phyloP scores from a whole-genome alignment of 2,329 filamentous ascomycete species.

The Monilinia polystroma region DNA sequence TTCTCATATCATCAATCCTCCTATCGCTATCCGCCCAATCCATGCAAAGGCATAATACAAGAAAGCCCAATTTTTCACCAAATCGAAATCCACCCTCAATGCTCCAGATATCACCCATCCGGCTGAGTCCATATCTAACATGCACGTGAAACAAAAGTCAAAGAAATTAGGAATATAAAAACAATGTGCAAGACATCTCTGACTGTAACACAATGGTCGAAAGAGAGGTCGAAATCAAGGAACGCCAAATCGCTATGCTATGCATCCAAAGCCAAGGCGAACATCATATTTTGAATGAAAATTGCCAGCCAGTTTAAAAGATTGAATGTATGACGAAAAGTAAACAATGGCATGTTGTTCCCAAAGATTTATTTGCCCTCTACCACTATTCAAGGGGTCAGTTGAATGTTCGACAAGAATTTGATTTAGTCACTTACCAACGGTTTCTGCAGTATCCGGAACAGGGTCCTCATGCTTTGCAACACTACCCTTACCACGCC shows the following conservation, averaged over 20 bases:
- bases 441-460: constrained; percentile 18
- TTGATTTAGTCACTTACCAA: constrained; percentile 1
- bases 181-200: background rate
- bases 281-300: constrained; percentile 10
- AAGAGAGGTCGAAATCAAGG: constrained; percentile 4
- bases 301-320: constrained; percentile 3
- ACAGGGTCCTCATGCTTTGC: constrained; percentile 71
- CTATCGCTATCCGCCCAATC: background rate
- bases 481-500: constrained; percentile 88
- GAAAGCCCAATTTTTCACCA: constrained; percentile 3
- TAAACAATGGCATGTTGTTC: background rate
- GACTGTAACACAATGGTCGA: constrained; percentile 2
- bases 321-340: constrained; percentile 1
- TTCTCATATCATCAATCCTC: background rate
- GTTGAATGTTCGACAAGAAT: background rate
- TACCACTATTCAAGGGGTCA: background rate
- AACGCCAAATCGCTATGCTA: constrained; percentile 21
- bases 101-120: constrained; percentile 4
- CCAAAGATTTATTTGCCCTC: background rate
- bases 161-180: background rate
- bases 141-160: constrained; percentile 1
- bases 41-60: constrained; percentile 13
- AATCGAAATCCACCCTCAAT: background rate
- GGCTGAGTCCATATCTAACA: constrained; percentile 5
- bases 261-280: constrained; percentile 16